A percentile compares a stretch with the other conserved stretches of the same genome.
These are phyloP conservation scores for Solanum paucissectum DNA, from an alignment of 257 asterid species.

Conservation along the genomic window DNA sequence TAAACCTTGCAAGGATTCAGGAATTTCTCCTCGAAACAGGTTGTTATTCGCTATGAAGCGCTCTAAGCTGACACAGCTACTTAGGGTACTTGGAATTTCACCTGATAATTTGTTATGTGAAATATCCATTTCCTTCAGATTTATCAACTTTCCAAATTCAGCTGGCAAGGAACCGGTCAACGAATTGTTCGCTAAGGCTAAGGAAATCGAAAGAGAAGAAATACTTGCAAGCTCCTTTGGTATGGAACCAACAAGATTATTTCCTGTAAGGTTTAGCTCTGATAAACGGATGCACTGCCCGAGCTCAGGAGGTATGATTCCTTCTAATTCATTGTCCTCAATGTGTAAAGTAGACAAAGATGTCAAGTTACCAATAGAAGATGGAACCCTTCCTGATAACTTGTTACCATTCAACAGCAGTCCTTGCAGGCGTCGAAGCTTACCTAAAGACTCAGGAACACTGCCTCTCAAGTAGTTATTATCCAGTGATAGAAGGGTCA, in stretches of 20 bases:
- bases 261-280: constrained; percentile 4
- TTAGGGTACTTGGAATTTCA: not conserved
- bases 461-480: not conserved
- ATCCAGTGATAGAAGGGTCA: not conserved
- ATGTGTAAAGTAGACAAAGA: not conserved
- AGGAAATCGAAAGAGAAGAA: not conserved
- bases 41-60: not conserved
- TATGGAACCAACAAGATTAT: constrained; percentile 7
- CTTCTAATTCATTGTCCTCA: constrained; percentile 4
- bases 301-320: constrained; percentile 4
- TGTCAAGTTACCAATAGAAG: constrained; percentile 8
- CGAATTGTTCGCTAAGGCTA: constrained; percentile 4
- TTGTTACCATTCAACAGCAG: not conserved
- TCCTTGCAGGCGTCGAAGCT: not conserved
- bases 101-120: constrained; percentile 12
- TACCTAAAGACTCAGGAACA: constrained; percentile 7
- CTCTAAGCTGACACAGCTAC: constrained; percentile 6
- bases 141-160: constrained; percentile 2
- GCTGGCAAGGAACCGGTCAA: not conserved
- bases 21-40: constrained; percentile 8
- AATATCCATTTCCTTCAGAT: constrained; percentile 9
- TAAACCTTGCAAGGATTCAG: constrained; percentile 1
- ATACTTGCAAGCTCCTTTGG: not conserved
- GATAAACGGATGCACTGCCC: not conserved
- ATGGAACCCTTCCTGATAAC: constrained; percentile 4